Evolutionary conservation across 2,329 filamentous ascomycete genomes (phyloP).

Genomic region (Myriosclerotinia scirpicola): DNA sequence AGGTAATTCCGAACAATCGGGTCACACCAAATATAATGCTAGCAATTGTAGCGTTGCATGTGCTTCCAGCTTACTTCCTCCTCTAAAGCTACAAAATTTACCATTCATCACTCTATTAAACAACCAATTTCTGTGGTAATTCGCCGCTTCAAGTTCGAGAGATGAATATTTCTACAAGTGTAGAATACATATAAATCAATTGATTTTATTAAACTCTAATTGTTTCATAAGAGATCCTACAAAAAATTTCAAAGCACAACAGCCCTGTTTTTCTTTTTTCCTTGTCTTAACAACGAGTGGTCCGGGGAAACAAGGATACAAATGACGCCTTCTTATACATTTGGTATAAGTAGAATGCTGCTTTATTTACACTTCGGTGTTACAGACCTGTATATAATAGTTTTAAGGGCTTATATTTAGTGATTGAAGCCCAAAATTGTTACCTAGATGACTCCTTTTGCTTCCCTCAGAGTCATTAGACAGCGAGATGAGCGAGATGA

Average conservation of each 20-base stretch:
- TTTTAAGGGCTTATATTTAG: neutral
- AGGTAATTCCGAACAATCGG: conserved; percentile 15
- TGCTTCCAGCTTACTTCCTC: conserved; percentile 15
- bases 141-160: conserved; percentile 4
- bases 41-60: conserved; percentile 10
- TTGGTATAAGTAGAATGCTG: conserved; percentile 7
- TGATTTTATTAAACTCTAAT: neutral
- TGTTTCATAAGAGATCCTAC: too few relatives aligned
- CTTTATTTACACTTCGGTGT: conserved; percentile 7
- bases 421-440: conserved; percentile 9
- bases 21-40: neutral
- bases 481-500: neutral
- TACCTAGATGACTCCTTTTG: conserved; percentile 12
- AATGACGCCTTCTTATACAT: conserved; percentile 1
- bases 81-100: neutral
- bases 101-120: neutral
- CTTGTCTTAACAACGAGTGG: conserved; percentile 13
- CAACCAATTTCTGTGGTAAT: neutral
- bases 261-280: conserved; percentile 4
- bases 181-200: neutral
- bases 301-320: conserved; percentile 22
- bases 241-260: neutral
- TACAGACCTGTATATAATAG: neutral
- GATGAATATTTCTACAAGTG: neutral
- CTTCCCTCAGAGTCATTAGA: neutral